Percentiles rank a stretch among this genome's conserved stretches.
Conservation (phyloP, 2,329 filamentous ascomycete genomes). For the Alternaria burnsii region DNA sequence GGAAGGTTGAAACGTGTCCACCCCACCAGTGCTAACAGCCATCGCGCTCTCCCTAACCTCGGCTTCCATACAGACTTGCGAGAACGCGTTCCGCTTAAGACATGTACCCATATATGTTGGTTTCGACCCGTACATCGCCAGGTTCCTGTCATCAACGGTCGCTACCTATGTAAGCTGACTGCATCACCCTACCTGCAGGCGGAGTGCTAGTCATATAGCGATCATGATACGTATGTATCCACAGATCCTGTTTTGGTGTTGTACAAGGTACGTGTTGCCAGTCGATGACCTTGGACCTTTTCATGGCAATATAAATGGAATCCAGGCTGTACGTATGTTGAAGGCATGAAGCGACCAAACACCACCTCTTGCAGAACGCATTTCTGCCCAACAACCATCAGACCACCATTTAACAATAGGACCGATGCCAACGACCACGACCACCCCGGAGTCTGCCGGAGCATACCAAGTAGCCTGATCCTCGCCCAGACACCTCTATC, state of each 20-base stretch:
- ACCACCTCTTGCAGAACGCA: background rate
- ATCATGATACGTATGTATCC: background rate
- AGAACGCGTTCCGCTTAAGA: background rate
- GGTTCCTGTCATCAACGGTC: background rate
- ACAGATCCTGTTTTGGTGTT: constrained; percentile 54
- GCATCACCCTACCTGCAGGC: background rate
- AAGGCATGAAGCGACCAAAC: background rate
- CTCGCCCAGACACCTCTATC: background rate
- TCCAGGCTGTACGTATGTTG: background rate
- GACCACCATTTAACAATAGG: background rate
- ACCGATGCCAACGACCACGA: background rate
- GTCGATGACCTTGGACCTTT: no score
- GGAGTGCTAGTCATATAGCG: background rate
- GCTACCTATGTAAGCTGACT: constrained; percentile 3
- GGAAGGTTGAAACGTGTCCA: background rate
- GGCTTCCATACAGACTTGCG: background rate
- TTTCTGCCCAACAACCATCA: background rate
- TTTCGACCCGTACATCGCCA: background rate
- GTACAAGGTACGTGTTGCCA: background rate
- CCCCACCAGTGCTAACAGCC: background rate
- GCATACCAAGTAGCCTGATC: no score
- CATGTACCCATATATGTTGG: background rate
- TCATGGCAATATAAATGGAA: background rate
- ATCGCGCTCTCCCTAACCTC: background rate
- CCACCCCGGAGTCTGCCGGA: background rate